Evolutionary conservation across 495 filamentous ascomycete genomes (phyloP), one percentile per base, ranked within the genome.

Genomic region (Aspergillus affinis): DNA sequence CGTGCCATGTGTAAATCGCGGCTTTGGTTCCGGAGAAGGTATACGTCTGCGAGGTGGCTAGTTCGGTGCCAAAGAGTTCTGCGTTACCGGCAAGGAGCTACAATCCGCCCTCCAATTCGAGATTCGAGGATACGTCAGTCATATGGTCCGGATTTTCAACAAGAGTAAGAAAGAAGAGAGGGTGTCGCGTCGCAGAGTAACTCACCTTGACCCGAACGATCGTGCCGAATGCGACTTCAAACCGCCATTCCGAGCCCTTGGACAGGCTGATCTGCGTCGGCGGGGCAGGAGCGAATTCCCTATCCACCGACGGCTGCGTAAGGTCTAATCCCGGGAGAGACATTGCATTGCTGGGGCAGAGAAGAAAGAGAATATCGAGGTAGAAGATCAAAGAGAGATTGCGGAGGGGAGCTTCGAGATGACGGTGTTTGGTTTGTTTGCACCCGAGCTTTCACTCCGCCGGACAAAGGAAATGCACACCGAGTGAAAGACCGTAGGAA

Each of bases 51-150:
- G 87, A 89, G 13, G 84, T 82, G 13, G 92, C 91, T 57, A 99
- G 89, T 75, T 98, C 93, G 51, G 92, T 94, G 69, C 95, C 95
- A 76, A 98, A 97, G 67, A 95, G 84, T 79, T 99, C 94, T 46
- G 95, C 95, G 13, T 86, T 91, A 63, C 94, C 94, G 44, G 81
- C 82, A 45, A 90, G 72, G 20, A 99, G 82, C 82, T 89, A 64
- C 27, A 48, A 48, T 57, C 18, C 56, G 59, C 36, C 63, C 55
- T 32, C 61, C 54, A 60, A 75, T 73, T 29, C 23, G 41, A 47
- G 36, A 27, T 18, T 32, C n/a, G 20, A 50, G 47, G 23, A 36
- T n/a, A 51, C 19, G 72, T 79, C 51, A 67, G 63, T 41, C 30
- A 21, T 49, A 4, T 20, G 7, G 23, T 32, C 6, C 12, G 15